These are phyloP conservation scores for Pyricularia pennisetigena DNA, from an alignment of 2,329 filamentous ascomycete species.

Conservation along the genomic window DNA sequence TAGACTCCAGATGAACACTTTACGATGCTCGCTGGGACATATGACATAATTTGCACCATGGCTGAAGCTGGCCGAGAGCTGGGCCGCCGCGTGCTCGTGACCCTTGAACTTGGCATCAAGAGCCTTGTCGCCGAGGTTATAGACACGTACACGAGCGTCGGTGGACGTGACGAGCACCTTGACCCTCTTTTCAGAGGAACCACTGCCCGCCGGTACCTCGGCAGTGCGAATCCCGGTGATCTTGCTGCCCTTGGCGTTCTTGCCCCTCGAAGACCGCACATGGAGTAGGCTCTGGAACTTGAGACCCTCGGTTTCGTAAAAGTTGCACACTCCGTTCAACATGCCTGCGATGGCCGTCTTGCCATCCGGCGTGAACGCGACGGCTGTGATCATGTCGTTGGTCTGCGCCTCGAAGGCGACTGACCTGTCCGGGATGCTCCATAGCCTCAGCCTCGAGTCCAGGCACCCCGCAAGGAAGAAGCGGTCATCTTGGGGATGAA, in stretches of 20 bases:
- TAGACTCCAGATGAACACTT: slow-evolving; percentile 85
- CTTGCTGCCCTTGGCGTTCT: slow-evolving; percentile 93
- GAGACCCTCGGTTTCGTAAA: slow-evolving; percentile 87
- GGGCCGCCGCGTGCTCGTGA: slow-evolving; percentile 80
- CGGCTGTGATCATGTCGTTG: slow-evolving; percentile 85
- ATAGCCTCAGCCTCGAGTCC: slow-evolving; percentile 78
- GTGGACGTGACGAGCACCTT: slow-evolving; percentile 91
- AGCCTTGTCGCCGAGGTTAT: slow-evolving; percentile 75
- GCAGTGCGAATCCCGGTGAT: slow-evolving; percentile 83
- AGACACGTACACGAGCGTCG: slow-evolving; percentile 83
- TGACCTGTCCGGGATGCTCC: slow-evolving; percentile 96
- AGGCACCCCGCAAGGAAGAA: slow-evolving; percentile 94
- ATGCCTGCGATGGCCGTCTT: slow-evolving; percentile 83
- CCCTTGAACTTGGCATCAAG: slow-evolving; percentile 87
- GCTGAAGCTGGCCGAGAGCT: slow-evolving; percentile 82
- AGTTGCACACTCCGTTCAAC: slow-evolving; percentile 73
- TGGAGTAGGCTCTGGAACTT: slow-evolving; percentile 80
- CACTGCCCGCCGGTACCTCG: slow-evolving; percentile 7
- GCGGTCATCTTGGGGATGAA: slow-evolving; percentile 88
- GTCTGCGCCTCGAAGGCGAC: slow-evolving; percentile 73
- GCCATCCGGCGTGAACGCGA: slow-evolving; percentile 87
- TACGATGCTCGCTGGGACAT: slow-evolving; percentile 85
- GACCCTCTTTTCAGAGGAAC: slow-evolving; percentile 21
- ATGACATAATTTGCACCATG: slow-evolving; percentile 81
- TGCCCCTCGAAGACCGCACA: slow-evolving; percentile 83